Percentiles rank a stretch among this genome's conserved stretches.
Conservation (phyloP, 2,329 filamentous ascomycete genomes). For the Penicillium sp. region DNA sequence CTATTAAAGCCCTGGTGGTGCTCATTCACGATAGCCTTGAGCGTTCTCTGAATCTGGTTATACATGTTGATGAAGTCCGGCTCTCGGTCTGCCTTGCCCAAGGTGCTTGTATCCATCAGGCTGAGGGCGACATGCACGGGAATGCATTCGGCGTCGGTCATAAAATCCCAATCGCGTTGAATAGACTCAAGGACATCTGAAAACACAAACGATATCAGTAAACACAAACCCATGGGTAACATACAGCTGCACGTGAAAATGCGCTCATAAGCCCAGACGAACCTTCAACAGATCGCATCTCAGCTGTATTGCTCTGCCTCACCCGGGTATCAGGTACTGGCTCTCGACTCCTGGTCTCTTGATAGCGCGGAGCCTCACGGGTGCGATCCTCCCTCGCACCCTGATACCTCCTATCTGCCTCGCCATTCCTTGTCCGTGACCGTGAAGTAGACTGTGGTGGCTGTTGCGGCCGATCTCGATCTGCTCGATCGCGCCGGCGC, state of each 20-base stretch:
- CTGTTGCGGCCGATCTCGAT: slow-evolving; percentile 38
- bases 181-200: slow-evolving; percentile 77
- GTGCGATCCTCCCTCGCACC: slow-evolving; percentile 37
- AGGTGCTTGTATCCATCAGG: slow-evolving; percentile 89
- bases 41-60: slow-evolving; percentile 84
- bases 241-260: neutral
- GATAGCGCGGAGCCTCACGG: slow-evolving; percentile 33
- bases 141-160: slow-evolving; percentile 86
- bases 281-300: slow-evolving; percentile 48
- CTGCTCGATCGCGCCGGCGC: slow-evolving; percentile 39
- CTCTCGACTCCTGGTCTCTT: slow-evolving; percentile 31
- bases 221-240: neutral
- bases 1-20: slow-evolving; percentile 99
- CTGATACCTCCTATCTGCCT: slow-evolving; percentile 36
- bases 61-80: slow-evolving; percentile 83
- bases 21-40: slow-evolving; percentile 94
- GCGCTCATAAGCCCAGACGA: neutral
- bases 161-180: slow-evolving; percentile 86
- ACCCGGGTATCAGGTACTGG: slow-evolving; percentile 25
- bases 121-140: slow-evolving; percentile 95
- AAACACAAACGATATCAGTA: slow-evolving; percentile 15
- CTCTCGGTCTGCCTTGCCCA: slow-evolving; percentile 89
- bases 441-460: slow-evolving; percentile 38
- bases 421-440: slow-evolving; percentile 43
- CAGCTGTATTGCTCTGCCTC: slow-evolving; percentile 27